Conservation (phyloP, 257 asterid species). For the Solanum sejunctum region DNA sequence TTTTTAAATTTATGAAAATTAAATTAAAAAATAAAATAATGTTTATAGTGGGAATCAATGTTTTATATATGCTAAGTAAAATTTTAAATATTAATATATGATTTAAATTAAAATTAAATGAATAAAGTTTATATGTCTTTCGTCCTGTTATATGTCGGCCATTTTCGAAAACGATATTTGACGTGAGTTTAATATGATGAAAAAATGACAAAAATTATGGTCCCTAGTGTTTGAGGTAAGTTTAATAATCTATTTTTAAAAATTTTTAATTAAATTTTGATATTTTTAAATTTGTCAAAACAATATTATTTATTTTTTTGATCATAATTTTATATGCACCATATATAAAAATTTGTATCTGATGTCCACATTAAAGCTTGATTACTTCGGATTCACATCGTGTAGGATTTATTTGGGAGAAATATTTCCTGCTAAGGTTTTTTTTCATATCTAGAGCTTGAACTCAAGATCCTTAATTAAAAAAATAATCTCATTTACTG, state of each 20-base stretch:
- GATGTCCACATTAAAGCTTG: too few species aligned
- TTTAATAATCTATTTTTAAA: background rate
- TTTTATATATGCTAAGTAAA: background rate
- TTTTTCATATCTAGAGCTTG: too few species aligned
- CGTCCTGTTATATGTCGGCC: background rate
- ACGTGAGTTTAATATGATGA: background rate
- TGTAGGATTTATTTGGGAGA: too few species aligned
- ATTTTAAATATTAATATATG: background rate
- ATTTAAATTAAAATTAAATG: background rate
- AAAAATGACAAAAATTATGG: background rate
- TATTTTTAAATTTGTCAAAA: background rate
- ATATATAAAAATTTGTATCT: too few species aligned
- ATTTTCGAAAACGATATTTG: background rate
- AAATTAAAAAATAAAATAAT: background rate
- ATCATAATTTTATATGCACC: too few species aligned
- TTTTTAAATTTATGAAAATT: background rate
- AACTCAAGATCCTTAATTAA: too few species aligned
- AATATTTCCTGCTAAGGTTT: fast-evolving
- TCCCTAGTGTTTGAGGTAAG: background rate
- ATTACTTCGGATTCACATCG: too few species aligned
- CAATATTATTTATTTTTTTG: too few species aligned
- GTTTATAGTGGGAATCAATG: background rate
- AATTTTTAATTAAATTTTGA: background rate
- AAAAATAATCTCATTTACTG: too few species aligned
- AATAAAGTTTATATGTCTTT: background rate